phyloP scores from a whole-genome alignment of 2,329 filamentous ascomycete species.

The Claviceps sp. region DNA sequence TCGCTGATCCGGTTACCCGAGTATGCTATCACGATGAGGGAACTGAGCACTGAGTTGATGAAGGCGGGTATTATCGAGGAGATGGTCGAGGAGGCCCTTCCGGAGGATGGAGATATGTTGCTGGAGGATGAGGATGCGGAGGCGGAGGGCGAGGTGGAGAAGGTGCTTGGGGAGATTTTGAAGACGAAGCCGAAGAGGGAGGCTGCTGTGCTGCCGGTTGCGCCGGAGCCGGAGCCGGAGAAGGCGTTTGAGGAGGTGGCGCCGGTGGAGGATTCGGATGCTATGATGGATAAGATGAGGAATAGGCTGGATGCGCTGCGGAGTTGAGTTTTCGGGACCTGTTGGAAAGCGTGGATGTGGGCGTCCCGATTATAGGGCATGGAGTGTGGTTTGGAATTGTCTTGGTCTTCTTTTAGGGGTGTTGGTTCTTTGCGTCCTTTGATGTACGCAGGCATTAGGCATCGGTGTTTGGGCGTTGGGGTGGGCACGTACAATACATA shows the following conservation, averaged over 20 bases:
- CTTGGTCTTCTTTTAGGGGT: not conserved
- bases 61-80: constrained; percentile 96
- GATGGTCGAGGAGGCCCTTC: constrained; percentile 80
- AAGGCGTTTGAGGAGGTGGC: constrained; percentile 33
- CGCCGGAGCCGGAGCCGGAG: constrained; percentile 33
- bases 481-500: not conserved
- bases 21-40: constrained; percentile 76
- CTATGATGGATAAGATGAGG: constrained; percentile 88
- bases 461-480: not conserved
- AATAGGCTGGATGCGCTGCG: constrained; percentile 80
- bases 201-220: constrained; percentile 41
- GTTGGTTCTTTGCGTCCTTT: not conserved
- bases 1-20: constrained; percentile 71
- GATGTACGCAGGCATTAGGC: not conserved
- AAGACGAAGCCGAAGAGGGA: constrained; percentile 60
- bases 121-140: constrained; percentile 67
- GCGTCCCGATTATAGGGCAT: too few relatives aligned
- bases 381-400: too few relatives aligned
- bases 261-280: constrained; percentile 68
- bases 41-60: constrained; percentile 75
- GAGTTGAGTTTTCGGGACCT: constrained; percentile 38
- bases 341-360: too few relatives aligned
- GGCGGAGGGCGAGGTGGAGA: constrained; percentile 62
- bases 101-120: constrained; percentile 57
- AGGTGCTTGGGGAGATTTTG: constrained; percentile 80